phyloP scores from a whole-genome alignment of 2,329 filamentous ascomycete genomes.

The Diplodia corticola region DNA sequence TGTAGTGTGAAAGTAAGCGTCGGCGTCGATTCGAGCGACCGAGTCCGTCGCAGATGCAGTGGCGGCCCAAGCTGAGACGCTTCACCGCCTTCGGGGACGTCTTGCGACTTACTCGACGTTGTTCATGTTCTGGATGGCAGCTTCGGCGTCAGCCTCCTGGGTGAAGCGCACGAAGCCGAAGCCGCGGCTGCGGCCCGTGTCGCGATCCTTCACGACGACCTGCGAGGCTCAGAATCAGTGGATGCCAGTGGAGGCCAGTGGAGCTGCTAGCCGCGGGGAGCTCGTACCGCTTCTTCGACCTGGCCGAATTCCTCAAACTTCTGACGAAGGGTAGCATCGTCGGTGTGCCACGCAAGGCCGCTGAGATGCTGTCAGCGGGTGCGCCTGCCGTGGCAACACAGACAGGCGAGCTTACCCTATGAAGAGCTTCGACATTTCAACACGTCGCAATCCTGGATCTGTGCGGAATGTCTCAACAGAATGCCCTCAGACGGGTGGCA shows the following conservation, averaged over 20 bases:
- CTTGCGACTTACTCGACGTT: constrained; percentile 75
- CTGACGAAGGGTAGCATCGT: constrained; percentile 78
- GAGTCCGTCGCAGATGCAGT: constrained; percentile 10
- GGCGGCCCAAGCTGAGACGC: constrained; percentile 17
- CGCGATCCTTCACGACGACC: constrained; percentile 97
- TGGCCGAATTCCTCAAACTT: constrained; percentile 92
- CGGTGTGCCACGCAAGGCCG: constrained; percentile 98
- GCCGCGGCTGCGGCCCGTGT: constrained; percentile 92
- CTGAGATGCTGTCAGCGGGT: constrained; percentile 49
- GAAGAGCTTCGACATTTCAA: constrained; percentile 86
- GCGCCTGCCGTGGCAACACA: constrained; percentile 24
- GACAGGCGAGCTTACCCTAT: constrained; percentile 68
- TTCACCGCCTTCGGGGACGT: constrained; percentile 17
- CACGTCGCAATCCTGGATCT: constrained; percentile 12
- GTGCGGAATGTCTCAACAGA: constrained; percentile 15
- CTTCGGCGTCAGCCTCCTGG: constrained; percentile 72
- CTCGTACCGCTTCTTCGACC: constrained; percentile 92
- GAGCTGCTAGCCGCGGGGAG: background rate
- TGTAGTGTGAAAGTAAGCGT: constrained; percentile 39
- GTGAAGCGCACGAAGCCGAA: constrained; percentile 95
- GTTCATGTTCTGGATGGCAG: constrained; percentile 78
- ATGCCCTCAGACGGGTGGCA: background rate
- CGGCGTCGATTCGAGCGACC: background rate
- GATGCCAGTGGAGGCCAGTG: background rate
- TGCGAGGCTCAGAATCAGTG: constrained; percentile 42